phyloP scores from a whole-genome alignment of 305 asterid genomes.

The Fraxinus velutina region DNA sequence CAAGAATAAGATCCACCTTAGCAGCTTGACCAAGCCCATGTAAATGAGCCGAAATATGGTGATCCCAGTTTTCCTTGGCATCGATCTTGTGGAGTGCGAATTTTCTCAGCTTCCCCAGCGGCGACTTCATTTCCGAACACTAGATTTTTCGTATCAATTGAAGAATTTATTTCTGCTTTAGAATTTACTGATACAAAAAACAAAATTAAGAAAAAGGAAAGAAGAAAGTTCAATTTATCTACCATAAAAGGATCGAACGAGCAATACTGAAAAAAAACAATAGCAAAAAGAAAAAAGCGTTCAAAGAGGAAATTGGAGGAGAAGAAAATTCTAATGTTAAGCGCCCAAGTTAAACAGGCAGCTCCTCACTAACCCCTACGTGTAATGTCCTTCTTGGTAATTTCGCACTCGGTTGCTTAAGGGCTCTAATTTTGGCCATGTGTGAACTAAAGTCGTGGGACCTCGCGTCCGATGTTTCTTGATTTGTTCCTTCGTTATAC shows the following conservation, averaged over 20 bases:
- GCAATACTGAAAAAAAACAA: not conserved
- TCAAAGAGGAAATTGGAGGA: constrained; percentile 13
- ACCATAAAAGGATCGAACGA: not conserved
- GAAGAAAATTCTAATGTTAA: constrained; percentile 45
- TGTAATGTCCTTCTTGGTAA: constrained; percentile 29
- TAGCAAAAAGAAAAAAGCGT: constrained; percentile 9
- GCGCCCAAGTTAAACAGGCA: constrained; percentile 56
- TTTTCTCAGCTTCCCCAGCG: constrained; percentile 62
- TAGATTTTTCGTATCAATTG: not conserved
- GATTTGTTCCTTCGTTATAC: not conserved
- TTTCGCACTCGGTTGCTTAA: constrained; percentile 25
- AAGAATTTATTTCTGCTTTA: not conserved
- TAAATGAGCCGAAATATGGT: constrained; percentile 43
- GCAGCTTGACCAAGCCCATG: constrained; percentile 75
- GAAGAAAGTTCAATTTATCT: constrained; percentile 12
- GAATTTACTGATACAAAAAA: not conserved
- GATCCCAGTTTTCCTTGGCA: constrained; percentile 69
- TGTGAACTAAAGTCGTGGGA: constrained; percentile 22
- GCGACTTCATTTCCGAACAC: constrained; percentile 60
- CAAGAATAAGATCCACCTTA: constrained; percentile 43
- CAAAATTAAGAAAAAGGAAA: constrained; percentile 14
- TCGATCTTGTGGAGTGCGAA: constrained; percentile 58
- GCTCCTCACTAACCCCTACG: constrained; percentile 14
- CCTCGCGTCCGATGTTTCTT: not conserved
- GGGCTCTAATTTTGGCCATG: constrained; percentile 22